Evolutionary conservation across 2,329 filamentous ascomycete genomes (phyloP), one percentile per base, ranked within the genome.

Genomic region (Paecilomyces niveus): DNA sequence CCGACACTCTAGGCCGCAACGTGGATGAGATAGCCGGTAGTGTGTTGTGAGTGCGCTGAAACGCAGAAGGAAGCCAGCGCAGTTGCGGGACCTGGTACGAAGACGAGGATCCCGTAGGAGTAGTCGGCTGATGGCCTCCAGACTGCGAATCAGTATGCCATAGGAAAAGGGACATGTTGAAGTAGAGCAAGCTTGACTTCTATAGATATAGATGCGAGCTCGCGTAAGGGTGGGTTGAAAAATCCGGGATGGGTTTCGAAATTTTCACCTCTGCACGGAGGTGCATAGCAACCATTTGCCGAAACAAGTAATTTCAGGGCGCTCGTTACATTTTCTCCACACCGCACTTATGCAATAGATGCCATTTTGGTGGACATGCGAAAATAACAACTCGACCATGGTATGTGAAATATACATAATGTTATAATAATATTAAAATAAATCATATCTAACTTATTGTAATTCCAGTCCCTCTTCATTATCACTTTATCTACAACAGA

Each of bases 1-100:
- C 21, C 33, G 26, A 53, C 29, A 2, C 50, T 13, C 24, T 31
- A 24, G 26, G 50, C 56, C 45, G 39, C 39, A 58, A 18, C 22
- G 31, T 49, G 24, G 54, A 56, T 18, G 54, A 24, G 11, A 45
- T 50, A 3, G 55, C 39, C 4, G 32, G 22, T 1, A 53, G 49
- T 5, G 15, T 57, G 21, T 45, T 57, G 55, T 18, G 7, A 52
- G 50, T 26, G 9, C 63, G 61, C 32, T 62, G 64, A 32, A 68
- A 61, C 60, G 66, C 64, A 1, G 65, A 66, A 3, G 66, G 63
- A 18, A 65, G 61, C 67, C 67, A 69, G 60, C 63, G 66, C 52
- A 68, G 55, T 56, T 66, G 65, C 1, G 66, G 60, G 57, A 68
- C 61, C 51, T 62, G 64, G 52, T 60, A 65, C 13, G 65, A 58